Evolutionary conservation across 768 basidiomycete species (phyloP), one percentile per base, ranked within the genome.

Genomic region (Suillus subaureus): DNA sequence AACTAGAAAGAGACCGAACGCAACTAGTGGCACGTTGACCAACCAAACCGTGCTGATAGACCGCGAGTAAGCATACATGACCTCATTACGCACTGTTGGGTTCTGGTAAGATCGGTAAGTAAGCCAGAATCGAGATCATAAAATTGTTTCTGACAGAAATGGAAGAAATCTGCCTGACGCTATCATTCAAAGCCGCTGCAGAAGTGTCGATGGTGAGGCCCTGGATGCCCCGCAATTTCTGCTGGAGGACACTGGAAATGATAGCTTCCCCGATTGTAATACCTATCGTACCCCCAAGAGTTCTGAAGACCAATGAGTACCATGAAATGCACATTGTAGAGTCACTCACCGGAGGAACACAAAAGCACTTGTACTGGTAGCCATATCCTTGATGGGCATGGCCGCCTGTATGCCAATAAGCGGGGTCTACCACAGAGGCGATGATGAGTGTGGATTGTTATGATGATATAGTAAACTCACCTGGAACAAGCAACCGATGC

Each of bases 181-280:
- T 81, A 65, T 86, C 75, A 61, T 78, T 84, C 26, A 88, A 77
- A 33, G 78, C 80, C 15, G 80, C 74, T 4, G 82, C 71, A 5
- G 82, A 82, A 2, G 82, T 83, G 65, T 80, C 73, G 28, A 85
- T 75, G 45, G 71, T 66, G 23, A 69, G 33, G 7, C 69, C 74
- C 6, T 65, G 13, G 31, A 77, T 68, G 4, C 52, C 66, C 21
- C 21, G 62, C 23, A 77, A 47, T 52, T 26, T 68, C 61, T 57
- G 64, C 52, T 64, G 64, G 18, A 75, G 69, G 49, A 88, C 87
- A 57, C 86, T 87, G 1, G 89, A 80, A 67, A 87, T 87, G 64
- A 93, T 88, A 3, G 87, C 85, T 70, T 93, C 87, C 40, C 91
- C 90, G 56, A 92, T 74, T 0, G 91, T 85, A 63, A 94, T 87